Evolutionary conservation across 345 rosid genomes (phyloP).

Genomic region (Eucalyptus fibrosa): DNA sequence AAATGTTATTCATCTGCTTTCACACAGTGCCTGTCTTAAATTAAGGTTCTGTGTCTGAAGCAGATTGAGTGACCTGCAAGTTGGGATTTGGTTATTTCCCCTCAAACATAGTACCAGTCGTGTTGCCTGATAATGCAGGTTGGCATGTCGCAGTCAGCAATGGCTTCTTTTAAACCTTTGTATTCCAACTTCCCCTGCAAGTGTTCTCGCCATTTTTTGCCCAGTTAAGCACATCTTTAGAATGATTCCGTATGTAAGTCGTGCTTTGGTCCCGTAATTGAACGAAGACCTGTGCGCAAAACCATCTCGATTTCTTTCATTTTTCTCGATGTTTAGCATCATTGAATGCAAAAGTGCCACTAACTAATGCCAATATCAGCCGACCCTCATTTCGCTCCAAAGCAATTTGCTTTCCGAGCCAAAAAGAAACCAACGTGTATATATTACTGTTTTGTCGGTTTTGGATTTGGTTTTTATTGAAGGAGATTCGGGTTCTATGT

Average conservation of each 20-base stretch:
- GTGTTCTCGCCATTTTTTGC: neutral
- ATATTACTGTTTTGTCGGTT: no score
- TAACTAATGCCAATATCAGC: neutral
- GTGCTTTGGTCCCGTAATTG: neutral
- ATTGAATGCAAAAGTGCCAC: neutral
- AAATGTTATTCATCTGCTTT: neutral
- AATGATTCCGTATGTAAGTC: neutral
- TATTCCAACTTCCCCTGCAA: neutral
- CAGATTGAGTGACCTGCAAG: neutral
- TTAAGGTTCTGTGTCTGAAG: neutral
- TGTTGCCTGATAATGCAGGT: neutral
- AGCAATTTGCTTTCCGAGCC: neutral
- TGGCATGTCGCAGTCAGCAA: neutral
- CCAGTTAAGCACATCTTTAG: neutral
- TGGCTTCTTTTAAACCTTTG: neutral
- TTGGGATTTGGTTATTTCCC: no score
- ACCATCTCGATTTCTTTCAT: neutral
- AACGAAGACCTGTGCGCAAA: neutral
- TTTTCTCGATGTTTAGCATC: neutral
- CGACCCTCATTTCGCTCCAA: neutral
- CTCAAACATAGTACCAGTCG: no score
- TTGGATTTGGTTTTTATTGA: no score
- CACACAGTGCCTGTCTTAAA: neutral
- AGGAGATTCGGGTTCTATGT: no score
- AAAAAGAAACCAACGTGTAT: neutral